A percentile compares a stretch with the other conserved stretches of the same genome.
Evolutionary conservation across 2,329 filamentous ascomycete genomes (phyloP).

Genomic region (Fusarium tanahbumbuense): DNA sequence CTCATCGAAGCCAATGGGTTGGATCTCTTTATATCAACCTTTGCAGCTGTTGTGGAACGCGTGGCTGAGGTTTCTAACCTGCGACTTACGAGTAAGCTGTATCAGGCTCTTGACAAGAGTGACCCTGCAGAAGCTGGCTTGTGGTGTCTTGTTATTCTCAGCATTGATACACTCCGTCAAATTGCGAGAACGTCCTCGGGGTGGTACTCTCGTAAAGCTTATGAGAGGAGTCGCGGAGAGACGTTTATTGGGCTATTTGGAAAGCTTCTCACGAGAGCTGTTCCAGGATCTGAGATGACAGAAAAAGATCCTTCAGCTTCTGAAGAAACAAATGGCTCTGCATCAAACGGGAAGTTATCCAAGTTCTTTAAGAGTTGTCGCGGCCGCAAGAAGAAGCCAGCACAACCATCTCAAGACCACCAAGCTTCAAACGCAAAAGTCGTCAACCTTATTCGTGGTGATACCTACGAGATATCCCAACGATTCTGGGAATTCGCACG

Average conservation of each 20-base stretch:
- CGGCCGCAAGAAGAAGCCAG: constrained; percentile 24
- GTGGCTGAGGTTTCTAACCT: constrained; percentile 55
- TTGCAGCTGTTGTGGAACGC: constrained; percentile 68
- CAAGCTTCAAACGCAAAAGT: constrained; percentile 91
- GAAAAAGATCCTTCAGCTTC: constrained; percentile 49
- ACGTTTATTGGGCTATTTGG: constrained; percentile 54
- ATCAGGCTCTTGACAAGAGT: constrained; percentile 49
- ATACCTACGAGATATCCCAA: constrained; percentile 85
- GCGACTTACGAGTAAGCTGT: constrained; percentile 53
- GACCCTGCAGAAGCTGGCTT: constrained; percentile 49
- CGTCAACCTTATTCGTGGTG: constrained; percentile 84
- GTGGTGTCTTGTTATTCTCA: constrained; percentile 54
- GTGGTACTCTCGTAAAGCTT: constrained; percentile 87
- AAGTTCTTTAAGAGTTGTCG: constrained; percentile 38
- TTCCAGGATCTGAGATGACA: constrained; percentile 54
- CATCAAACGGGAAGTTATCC: neutral
- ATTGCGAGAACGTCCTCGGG: constrained; percentile 57
- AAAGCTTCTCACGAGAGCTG: constrained; percentile 54
- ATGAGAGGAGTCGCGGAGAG: constrained; percentile 86
- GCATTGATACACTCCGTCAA: constrained; percentile 50
- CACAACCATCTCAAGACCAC: constrained; percentile 47
- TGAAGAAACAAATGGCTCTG: neutral
- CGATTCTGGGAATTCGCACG: constrained; percentile 87
- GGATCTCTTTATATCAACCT: constrained; percentile 76
- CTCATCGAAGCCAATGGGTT: constrained; percentile 81